phyloP scores from a whole-genome alignment of 1,284 basidiomycete species.

The Trichosporon asahii region DNA sequence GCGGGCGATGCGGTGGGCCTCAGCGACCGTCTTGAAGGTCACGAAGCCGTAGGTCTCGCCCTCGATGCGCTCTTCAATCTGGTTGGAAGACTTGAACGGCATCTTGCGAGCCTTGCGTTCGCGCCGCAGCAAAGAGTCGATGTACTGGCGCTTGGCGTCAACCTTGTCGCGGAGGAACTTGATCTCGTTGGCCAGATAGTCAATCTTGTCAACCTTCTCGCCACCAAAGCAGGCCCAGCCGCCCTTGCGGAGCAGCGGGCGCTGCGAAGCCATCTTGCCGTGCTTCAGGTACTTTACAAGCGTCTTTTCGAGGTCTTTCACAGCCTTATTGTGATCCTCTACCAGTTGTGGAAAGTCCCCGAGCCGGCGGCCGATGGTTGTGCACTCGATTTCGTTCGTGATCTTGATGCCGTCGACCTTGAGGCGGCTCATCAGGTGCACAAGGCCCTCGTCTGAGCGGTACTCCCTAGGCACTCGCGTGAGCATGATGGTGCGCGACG shows the following conservation, averaged over 20 bases:
- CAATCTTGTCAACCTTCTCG: conserved; percentile 71
- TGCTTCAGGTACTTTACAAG: conserved; percentile 81
- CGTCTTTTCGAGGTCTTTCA: conserved; percentile 74
- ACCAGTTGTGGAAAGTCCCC: conserved; percentile 52
- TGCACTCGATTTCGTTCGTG: conserved; percentile 41
- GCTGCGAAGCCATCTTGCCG: conserved; percentile 66
- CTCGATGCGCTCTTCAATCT: conserved; percentile 34
- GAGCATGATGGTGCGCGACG: conserved; percentile 55
- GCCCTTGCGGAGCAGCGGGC: conserved; percentile 70
- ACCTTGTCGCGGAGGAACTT: conserved; percentile 63
- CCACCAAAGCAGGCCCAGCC: conserved; percentile 73
- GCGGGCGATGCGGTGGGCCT: conserved; percentile 59
- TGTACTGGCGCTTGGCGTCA: conserved; percentile 69
- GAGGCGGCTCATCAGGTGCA: conserved; percentile 64
- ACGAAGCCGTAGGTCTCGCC: conserved; percentile 90
- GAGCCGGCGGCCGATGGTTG: conserved; percentile 44
- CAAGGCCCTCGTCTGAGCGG: conserved; percentile 72
- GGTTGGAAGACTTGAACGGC: conserved; percentile 17
- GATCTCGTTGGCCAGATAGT: conserved; percentile 72
- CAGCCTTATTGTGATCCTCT: conserved; percentile 77
- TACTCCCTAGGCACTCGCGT: conserved; percentile 68
- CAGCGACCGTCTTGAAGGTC: conserved; percentile 86
- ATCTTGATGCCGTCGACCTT: conserved; percentile 57
- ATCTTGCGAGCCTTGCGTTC: conserved; percentile 44
- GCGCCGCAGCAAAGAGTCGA: conserved; percentile 58